Conservation (phyloP, 306 rosid genomes). For the Carpinus viminea region DNA sequence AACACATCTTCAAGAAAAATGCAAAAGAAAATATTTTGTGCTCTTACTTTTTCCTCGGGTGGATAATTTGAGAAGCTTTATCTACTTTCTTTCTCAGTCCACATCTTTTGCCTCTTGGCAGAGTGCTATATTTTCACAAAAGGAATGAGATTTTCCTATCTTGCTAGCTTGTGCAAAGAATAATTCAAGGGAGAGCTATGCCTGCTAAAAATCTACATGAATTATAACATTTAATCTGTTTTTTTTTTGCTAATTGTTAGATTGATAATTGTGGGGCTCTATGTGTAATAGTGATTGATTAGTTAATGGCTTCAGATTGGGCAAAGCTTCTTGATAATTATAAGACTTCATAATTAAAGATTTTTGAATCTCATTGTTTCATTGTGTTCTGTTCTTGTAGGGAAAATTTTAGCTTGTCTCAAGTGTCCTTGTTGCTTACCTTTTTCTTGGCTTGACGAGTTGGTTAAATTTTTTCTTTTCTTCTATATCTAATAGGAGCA, state of each 20-base stretch:
- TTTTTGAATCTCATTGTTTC: not conserved
- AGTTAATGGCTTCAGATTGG: not conserved
- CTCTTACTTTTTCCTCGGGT: not conserved
- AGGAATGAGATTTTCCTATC: not conserved
- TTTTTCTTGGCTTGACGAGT: constrained; percentile 22
- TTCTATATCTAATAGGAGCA: constrained; percentile 51
- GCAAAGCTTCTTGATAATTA: not conserved
- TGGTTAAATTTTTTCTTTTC: constrained; percentile 18
- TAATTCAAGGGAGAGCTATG: not conserved
- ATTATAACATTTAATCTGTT: not conserved
- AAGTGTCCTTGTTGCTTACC: not conserved
- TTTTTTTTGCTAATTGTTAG: not conserved
- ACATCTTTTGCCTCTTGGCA: not conserved
- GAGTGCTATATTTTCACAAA: too few relatives aligned
- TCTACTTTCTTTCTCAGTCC: not conserved
- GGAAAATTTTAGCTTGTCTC: constrained; percentile 10
- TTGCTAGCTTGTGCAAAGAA: not conserved
- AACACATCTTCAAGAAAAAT: not conserved
- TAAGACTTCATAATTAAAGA: not conserved
- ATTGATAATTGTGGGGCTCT: not conserved
- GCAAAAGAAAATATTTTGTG: not conserved
- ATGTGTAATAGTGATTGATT: not conserved
- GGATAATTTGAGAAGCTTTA: not conserved
- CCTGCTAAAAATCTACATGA: not conserved
- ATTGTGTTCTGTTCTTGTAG: constrained; percentile 5